Conservation (phyloP, 148 eudicot species). For the Silene latifolia region DNA sequence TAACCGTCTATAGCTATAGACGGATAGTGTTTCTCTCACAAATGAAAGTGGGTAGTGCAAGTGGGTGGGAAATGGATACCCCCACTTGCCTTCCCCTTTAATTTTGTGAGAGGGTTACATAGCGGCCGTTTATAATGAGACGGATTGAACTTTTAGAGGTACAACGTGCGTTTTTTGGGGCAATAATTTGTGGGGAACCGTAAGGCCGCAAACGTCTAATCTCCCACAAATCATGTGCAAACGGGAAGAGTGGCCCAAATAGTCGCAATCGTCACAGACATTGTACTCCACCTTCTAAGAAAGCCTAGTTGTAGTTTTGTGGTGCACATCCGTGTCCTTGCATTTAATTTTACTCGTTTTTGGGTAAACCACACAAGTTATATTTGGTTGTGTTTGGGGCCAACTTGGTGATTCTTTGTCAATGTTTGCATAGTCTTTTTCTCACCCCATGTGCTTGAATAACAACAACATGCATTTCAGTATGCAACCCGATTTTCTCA, state of each 20-base stretch:
- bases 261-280: conserved; percentile 11
- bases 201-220: conserved; percentile 4
- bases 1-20: too few species aligned
- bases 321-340: conserved; percentile 1
- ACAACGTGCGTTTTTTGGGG: too few species aligned
- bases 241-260: neutral
- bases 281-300: conserved; percentile 9
- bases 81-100: too few species aligned
- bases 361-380: conserved; percentile 2
- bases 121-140: too few species aligned
- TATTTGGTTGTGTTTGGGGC: conserved; percentile 5
- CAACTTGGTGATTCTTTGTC: conserved; percentile 5
- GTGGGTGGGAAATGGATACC: too few species aligned
- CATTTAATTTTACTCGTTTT: neutral
- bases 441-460: conserved; percentile 21
- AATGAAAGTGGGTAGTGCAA: too few species aligned
- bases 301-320: conserved; percentile 4
- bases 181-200: too few species aligned
- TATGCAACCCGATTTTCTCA: conserved; percentile 2
- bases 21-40: too few species aligned
- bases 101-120: too few species aligned
- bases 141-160: too few species aligned
- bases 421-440: conserved; percentile 19
- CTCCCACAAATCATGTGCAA: conserved; percentile 20
- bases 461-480: neutral